These are phyloP conservation scores for Xylaria hypoxylon DNA, from an alignment of 2,329 filamentous ascomycete genomes.

Conservation along the genomic window DNA sequence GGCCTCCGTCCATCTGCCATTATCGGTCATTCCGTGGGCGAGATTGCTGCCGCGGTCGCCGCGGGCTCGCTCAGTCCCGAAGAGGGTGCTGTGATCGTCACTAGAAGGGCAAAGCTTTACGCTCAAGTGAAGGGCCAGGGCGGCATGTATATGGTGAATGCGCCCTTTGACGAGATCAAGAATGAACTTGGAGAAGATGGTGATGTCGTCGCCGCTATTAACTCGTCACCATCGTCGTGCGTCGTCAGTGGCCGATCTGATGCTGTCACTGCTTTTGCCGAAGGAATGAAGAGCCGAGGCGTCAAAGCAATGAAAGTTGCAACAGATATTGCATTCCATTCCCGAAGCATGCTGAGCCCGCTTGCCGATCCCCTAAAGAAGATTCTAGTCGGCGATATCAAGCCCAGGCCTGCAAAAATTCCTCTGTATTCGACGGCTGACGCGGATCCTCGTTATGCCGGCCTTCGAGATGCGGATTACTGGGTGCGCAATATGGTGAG, in stretches of 20 bases:
- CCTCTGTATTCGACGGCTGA: conserved; percentile 54
- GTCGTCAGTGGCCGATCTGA: conserved; percentile 26
- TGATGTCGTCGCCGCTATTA: conserved; percentile 26
- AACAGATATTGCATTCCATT: conserved; percentile 58
- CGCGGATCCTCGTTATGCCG: conserved; percentile 42
- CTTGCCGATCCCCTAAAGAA: conserved; percentile 49
- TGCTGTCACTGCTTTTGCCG: conserved; percentile 48
- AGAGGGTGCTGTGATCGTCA: conserved; percentile 54
- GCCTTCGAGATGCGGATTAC: conserved; percentile 50
- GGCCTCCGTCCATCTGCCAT: conserved; percentile 52
- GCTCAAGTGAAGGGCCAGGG: conserved; percentile 36
- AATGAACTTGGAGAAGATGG: conserved; percentile 41
- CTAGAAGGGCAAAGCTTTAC: conserved; percentile 48
- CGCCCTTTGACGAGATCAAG: conserved; percentile 47
- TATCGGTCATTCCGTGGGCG: conserved; percentile 57
- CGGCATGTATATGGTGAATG: conserved; percentile 50
- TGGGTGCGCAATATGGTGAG: conserved; percentile 56
- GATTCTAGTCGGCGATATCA: conserved; percentile 38
- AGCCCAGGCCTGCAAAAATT: conserved; percentile 42
- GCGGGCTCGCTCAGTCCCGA: conserved; percentile 50
- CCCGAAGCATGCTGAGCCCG: conserved; percentile 49
- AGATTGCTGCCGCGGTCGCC: conserved; percentile 55
- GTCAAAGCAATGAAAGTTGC: conserved; percentile 53
- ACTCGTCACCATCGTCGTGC: conserved; percentile 33
- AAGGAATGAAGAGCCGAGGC: conserved; percentile 43